phyloP scores from a whole-genome alignment of 2,329 filamentous ascomycete genomes.

The Dactylellina cionopaga region DNA sequence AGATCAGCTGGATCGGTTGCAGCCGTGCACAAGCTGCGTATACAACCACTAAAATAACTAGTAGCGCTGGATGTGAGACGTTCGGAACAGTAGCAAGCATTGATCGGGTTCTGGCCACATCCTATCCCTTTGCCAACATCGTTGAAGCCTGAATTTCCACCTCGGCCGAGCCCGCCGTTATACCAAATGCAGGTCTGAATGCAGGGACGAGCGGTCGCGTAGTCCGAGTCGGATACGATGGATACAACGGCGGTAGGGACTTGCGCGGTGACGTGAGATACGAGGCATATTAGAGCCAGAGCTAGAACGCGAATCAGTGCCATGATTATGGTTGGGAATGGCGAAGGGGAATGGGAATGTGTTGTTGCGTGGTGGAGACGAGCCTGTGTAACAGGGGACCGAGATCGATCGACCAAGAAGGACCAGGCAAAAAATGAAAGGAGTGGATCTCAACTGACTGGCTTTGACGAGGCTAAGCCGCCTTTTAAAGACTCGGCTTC shows the following conservation, averaged over 20 bases:
- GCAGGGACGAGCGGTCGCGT: constrained; percentile 53
- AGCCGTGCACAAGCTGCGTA: constrained; percentile 55
- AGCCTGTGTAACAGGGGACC: no score
- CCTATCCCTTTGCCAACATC: constrained; percentile 53
- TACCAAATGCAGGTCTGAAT: constrained; percentile 56
- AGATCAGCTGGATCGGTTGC: constrained; percentile 54
- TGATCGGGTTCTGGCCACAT: constrained; percentile 56
- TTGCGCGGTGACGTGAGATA: constrained; percentile 6
- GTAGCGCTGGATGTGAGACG: constrained; percentile 55
- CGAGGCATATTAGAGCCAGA: no score
- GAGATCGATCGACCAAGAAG: no score
- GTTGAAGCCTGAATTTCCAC: constrained; percentile 41
- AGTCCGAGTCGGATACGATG: constrained; percentile 41
- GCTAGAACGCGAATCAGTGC: no score
- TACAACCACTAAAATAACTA: constrained; percentile 55
- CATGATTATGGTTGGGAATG: no score
- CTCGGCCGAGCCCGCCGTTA: constrained; percentile 57
- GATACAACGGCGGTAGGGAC: constrained; percentile 32
- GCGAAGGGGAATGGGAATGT: no score
- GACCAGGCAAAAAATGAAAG: no score
- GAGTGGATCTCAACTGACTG: no score
- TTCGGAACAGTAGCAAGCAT: constrained; percentile 57
- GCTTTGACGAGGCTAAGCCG: no score
- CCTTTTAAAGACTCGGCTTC: no score
- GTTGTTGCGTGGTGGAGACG: no score